These are phyloP conservation scores for Aechmea fasciata DNA, from an alignment of 176 grass and related monocot genomes.

Conservation along the genomic window DNA sequence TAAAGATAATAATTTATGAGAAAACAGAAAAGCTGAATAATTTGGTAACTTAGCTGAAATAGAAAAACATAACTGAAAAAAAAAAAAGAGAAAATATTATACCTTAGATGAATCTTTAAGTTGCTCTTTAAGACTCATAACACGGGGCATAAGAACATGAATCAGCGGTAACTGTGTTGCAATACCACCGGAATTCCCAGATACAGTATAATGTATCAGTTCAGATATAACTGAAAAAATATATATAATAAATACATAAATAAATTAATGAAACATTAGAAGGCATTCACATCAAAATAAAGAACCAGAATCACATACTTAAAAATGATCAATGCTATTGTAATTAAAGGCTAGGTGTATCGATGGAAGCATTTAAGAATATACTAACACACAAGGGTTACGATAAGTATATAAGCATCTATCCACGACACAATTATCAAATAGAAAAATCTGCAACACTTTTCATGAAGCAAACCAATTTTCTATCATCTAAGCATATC, in stretches of 20 bases:
- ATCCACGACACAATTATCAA: no score
- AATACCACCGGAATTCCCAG: constrained; percentile 45
- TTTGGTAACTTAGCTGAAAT: neutral
- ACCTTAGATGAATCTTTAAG: constrained; percentile 87
- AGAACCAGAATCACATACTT: no score
- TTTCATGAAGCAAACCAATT: no score
- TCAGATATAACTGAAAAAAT: constrained; percentile 72
- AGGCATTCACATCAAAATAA: neutral
- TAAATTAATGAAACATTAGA: neutral
- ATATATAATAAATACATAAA: neutral
- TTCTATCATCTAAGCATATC: no score
- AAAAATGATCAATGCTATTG: no score
- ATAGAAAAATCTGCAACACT: no score
- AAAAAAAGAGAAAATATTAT: neutral
- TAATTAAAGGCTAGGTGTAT: no score
- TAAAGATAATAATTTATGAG: neutral
- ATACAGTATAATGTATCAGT: constrained; percentile 90
- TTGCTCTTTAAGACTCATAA: constrained; percentile 90
- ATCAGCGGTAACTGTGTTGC: constrained; percentile 67
- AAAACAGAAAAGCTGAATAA: neutral
- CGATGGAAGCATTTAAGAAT: no score
- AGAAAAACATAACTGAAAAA: constrained; percentile 6
- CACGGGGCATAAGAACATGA: constrained; percentile 71
- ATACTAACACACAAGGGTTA: no score
- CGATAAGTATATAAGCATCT: no score